Evolutionary conservation across 192 early-diverging fungal genomes (phyloP).

Genomic region (Jimgerdemannia lactiflua): DNA sequence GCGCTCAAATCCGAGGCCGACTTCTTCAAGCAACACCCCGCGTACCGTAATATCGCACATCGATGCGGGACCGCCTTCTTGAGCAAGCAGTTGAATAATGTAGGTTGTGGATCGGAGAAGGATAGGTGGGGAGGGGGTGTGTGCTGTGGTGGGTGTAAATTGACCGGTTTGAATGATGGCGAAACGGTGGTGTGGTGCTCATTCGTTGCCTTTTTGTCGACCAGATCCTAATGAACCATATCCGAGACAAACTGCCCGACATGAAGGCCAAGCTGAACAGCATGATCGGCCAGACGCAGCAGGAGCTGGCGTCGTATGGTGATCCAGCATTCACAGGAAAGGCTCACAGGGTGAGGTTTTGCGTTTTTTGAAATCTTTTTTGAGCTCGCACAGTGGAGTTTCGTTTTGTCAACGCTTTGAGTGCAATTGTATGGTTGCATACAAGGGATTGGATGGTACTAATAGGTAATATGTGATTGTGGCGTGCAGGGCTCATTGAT

Average conservation of each 20-base stretch:
- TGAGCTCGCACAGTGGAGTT: background rate
- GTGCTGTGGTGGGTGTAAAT: too few species aligned
- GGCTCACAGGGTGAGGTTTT: conserved; percentile 36
- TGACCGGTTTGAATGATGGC: too few species aligned
- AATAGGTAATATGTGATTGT: background rate
- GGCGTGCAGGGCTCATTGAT: conserved; percentile 50
- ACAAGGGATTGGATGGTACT: too few species aligned
- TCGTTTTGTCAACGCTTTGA: too few species aligned
- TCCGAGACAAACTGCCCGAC: conserved; percentile 74
- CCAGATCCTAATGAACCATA: conserved; percentile 74
- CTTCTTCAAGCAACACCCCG: conserved; percentile 70
- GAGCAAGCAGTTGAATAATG: conserved; percentile 62
- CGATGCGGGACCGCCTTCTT: conserved; percentile 74
- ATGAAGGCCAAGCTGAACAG: conserved; percentile 74
- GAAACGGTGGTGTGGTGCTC: too few species aligned
- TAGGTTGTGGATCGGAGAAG: conserved; percentile 12
- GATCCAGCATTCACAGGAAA: conserved; percentile 46
- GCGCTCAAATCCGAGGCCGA: conserved; percentile 62
- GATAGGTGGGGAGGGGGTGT: too few species aligned
- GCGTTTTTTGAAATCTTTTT: background rate
- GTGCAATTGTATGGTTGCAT: too few species aligned
- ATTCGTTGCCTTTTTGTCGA: background rate
- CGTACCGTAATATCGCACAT: conserved; percentile 67
- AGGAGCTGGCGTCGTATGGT: conserved; percentile 70
- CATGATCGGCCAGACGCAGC: conserved; percentile 75